Evolutionary conservation across 176 grass and related monocot genomes (phyloP), one percentile per base, ranked within the genome.

Genomic region (Elaeis guineensis): DNA sequence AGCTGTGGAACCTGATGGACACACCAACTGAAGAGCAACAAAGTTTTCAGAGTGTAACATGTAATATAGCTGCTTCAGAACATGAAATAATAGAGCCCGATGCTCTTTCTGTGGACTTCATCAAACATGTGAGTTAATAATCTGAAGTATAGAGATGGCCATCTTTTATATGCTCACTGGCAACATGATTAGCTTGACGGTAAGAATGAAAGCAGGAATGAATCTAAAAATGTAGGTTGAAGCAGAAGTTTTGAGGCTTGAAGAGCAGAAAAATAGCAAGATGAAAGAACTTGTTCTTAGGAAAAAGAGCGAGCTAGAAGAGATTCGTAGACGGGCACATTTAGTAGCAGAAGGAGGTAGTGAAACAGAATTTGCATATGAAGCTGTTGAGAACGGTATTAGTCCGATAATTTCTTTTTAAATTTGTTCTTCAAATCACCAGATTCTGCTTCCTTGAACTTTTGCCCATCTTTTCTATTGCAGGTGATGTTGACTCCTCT

Each of bases 1-100:
- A 97, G 72, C 64, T 97, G 19, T 97, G 93, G 93, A 72, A 81
- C 55, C 74, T 97, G 58, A 86, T 97, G 93, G 93, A 97, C 73
- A 92, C 81, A 72, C 93, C 93, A 52, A 54, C 73, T 20, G 93
- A 97, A 73, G 93, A 97, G 82, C 93, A 97, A 69, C 68, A 52
- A 25, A 73, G 63, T 50, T 97, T 97, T 64, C 87, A 75, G 67
- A 77, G 78, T 61, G 87, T 97, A 7, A 83, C 81, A 6, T 97
- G 87, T 55, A 97, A 97, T 65, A 85, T 97, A 63, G 93, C 93
- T 19, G 87, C 93, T 11, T 92, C 87, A 12, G 87, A 97, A 62
- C 76, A 91, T 59, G 87, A 97, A 78, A 89, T 97, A 64, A 86
- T 69, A 8, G 79, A 74, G 51, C 78, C 84, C 2, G 52, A 63